Evolutionary conservation across 2,329 filamentous ascomycete species (phyloP).

Genomic region (Exophiala sideris): DNA sequence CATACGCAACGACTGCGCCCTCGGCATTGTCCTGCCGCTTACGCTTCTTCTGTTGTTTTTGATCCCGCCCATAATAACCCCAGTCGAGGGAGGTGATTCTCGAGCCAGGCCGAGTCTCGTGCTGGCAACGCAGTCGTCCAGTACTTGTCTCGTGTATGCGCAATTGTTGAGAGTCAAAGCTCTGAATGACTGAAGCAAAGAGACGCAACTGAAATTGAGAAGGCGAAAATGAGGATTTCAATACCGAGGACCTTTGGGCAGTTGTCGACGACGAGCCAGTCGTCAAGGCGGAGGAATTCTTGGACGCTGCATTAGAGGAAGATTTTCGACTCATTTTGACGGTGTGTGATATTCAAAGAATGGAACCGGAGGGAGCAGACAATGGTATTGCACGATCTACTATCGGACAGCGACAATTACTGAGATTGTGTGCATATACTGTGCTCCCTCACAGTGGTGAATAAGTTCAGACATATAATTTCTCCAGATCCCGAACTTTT

Average conservation of each 20-base stretch:
- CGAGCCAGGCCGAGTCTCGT: conserved; percentile 46
- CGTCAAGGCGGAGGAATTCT: conserved; percentile 43
- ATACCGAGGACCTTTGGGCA: conserved; percentile 45
- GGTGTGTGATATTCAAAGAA: neutral
- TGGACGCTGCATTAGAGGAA: conserved; percentile 41
- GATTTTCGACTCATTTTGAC: conserved; percentile 47
- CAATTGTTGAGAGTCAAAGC: conserved; percentile 51
- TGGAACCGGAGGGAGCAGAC: conserved; percentile 10
- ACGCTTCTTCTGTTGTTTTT: conserved; percentile 49
- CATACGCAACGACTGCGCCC: conserved; percentile 48
- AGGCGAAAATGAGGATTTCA: conserved; percentile 50
- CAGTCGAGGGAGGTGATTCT: conserved; percentile 50
- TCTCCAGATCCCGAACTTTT: too few species aligned
- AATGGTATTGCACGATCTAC: neutral
- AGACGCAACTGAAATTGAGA: conserved; percentile 50
- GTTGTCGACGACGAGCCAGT: conserved; percentile 34
- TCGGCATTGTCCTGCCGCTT: conserved; percentile 43
- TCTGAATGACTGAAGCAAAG: conserved; percentile 54
- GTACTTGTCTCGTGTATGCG: conserved; percentile 52
- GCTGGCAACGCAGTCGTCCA: conserved; percentile 49
- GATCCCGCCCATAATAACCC: conserved; percentile 43
- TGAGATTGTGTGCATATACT: too few species aligned
- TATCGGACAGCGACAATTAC: neutral
- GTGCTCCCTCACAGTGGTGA: too few species aligned
- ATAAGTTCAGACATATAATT: too few species aligned